These are phyloP conservation scores for Pisolithus sp. DNA, from an alignment of 768 basidiomycete species.

Conservation along the genomic window DNA sequence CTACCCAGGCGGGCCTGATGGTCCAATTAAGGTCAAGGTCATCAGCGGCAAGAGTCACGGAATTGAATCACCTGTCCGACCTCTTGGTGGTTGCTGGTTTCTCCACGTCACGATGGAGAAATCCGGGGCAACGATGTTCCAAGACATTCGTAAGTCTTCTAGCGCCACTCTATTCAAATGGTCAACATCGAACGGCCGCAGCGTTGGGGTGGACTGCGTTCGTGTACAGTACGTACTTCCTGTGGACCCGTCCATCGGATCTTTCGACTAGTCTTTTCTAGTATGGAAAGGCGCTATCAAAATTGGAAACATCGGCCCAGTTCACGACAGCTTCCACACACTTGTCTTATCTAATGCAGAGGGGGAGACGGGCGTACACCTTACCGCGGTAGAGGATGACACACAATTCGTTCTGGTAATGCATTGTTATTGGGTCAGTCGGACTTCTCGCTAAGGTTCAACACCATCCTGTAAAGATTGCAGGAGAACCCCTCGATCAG, in stretches of 20 bases:
- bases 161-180: background rate
- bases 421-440: background rate
- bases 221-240: slow-evolving; percentile 56
- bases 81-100: slow-evolving; percentile 92
- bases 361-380: slow-evolving; percentile 59
- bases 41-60: slow-evolving; percentile 89
- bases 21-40: slow-evolving; percentile 67
- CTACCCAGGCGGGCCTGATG: slow-evolving; percentile 63
- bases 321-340: slow-evolving; percentile 65
- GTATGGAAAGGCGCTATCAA: slow-evolving; percentile 48
- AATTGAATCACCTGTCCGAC: slow-evolving; percentile 80
- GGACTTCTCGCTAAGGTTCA: background rate
- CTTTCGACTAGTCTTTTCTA: slow-evolving; percentile 8
- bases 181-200: slow-evolving; percentile 19
- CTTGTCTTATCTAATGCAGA: slow-evolving; percentile 65
- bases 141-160: slow-evolving; percentile 64
- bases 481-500: slow-evolving; percentile 88
- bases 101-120: slow-evolving; percentile 70
- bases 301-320: slow-evolving; percentile 45
- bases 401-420: slow-evolving; percentile 74
- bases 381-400: slow-evolving; percentile 52
- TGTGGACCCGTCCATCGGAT: background rate
- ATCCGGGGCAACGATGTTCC: slow-evolving; percentile 60
- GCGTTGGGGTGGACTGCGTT: slow-evolving; percentile 89
- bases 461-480: slow-evolving; percentile 40